A percentile compares a stretch with the other conserved stretches of the same genome.
phyloP scores from a whole-genome alignment of 441 rosid genomes.

The Euphorbia schlechtendalii region DNA sequence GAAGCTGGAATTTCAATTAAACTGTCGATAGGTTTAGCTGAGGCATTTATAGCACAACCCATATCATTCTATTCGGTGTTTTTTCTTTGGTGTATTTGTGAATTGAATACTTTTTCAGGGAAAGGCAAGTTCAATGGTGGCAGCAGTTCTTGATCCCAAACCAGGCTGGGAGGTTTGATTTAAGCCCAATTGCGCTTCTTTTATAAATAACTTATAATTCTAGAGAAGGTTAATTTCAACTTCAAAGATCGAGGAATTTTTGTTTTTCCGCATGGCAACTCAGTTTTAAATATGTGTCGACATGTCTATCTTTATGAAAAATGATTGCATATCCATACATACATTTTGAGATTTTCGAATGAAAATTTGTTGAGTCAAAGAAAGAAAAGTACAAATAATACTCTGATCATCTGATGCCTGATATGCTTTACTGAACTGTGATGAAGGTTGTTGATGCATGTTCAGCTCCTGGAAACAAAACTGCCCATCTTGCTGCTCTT shows the following conservation, averaged over 20 bases:
- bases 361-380: background rate
- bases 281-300: background rate
- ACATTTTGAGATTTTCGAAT: background rate
- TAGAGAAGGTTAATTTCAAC: background rate
- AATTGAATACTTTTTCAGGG: constrained; percentile 40
- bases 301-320: background rate
- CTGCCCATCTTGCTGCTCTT: constrained; percentile 86
- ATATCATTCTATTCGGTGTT: background rate
- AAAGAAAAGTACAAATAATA: background rate
- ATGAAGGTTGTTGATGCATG: constrained; percentile 87
- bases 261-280: too few relatives aligned
- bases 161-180: constrained; percentile 91
- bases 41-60: too few relatives aligned
- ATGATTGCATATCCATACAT: background rate
- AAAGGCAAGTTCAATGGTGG: constrained; percentile 93
- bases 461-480: constrained; percentile 98
- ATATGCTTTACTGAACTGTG: constrained; percentile 15
- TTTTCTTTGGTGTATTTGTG: constrained; percentile 2
- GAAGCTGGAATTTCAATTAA: too few relatives aligned
- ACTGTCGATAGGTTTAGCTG: too few relatives aligned
- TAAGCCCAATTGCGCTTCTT: too few relatives aligned
- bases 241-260: background rate
- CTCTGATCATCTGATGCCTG: background rate
- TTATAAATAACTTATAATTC: too few relatives aligned
- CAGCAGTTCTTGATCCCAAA: constrained; percentile 66